Conservation (phyloP, 306 rosid genomes). For the Fragaria nilgerrensis region DNA sequence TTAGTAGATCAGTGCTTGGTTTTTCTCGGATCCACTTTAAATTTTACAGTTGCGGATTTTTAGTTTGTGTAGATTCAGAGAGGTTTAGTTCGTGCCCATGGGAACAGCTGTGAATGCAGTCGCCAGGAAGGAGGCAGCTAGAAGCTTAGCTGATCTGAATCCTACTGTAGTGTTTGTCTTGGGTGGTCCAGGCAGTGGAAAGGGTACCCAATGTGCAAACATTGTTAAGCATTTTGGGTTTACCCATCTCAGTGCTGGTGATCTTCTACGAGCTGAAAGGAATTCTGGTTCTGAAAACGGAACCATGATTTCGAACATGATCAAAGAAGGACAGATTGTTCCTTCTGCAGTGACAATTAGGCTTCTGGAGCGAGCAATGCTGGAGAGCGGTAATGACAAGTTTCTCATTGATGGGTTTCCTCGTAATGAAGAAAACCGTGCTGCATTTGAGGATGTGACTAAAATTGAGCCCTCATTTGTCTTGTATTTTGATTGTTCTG, state of each 20-base stretch:
- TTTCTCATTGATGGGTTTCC: conserved; percentile 99
- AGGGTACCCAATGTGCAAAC: conserved; percentile 94
- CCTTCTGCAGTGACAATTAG: conserved; percentile 92
- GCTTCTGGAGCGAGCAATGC: conserved; percentile 86
- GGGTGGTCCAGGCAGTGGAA: conserved; percentile 99
- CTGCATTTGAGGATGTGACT: conserved; percentile 91
- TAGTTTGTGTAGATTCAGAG: conserved; percentile 31
- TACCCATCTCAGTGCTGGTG: conserved; percentile 99
- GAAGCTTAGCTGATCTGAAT: conserved; percentile 56
- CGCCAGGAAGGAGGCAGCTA: conserved; percentile 50
- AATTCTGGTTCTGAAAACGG: conserved; percentile 98
- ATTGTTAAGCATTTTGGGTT: conserved; percentile 69
- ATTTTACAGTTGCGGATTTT: neutral
- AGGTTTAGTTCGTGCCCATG: conserved; percentile 45
- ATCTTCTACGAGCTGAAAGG: conserved; percentile 94
- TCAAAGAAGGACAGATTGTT: conserved; percentile 92
- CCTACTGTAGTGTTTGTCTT: conserved; percentile 91
- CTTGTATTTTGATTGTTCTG: conserved; percentile 80
- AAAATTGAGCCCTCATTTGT: conserved; percentile 80
- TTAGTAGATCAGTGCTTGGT: neutral
- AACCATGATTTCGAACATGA: conserved; percentile 95
- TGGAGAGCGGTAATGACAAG: conserved; percentile 70
- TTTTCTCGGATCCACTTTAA: neutral
- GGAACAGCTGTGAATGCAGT: conserved; percentile 60
- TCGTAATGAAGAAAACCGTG: conserved; percentile 98